Percentiles rank a stretch among this genome's conserved stretches.
phyloP scores from a whole-genome alignment of 2,329 filamentous ascomycete species.

The Fusarium liriodendri region DNA sequence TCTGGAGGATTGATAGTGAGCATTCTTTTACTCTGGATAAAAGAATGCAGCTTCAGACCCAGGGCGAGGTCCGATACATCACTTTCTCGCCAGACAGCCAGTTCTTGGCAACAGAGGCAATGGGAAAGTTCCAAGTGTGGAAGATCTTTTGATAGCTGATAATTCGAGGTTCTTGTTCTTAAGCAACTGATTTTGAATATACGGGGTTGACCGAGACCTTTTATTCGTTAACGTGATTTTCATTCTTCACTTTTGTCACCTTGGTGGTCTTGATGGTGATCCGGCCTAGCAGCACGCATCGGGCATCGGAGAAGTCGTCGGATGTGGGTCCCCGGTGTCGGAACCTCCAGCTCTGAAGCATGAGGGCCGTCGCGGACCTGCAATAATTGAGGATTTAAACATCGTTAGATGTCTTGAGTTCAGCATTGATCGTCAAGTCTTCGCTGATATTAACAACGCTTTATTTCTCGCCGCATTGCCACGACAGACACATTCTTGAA shows the following conservation, averaged over 20 bases:
- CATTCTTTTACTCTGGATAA: neutral
- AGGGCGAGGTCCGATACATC: neutral
- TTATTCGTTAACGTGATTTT: no score
- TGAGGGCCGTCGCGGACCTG: neutral
- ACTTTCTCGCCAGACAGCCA: neutral
- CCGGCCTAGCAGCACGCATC: neutral
- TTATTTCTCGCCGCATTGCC: neutral
- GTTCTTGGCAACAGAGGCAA: no score
- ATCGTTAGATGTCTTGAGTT: neutral
- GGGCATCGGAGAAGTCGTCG: conserved; percentile 6
- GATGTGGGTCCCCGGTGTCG: neutral
- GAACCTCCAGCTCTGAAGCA: neutral
- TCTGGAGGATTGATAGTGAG: neutral
- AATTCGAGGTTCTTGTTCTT: no score
- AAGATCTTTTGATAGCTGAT: no score
- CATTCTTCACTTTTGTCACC: no score
- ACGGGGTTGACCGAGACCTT: no score
- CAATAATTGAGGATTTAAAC: neutral
- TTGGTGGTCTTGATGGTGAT: no score
- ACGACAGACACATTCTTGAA: conserved; percentile 10
- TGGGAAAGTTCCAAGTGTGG: no score
- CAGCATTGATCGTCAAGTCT: neutral
- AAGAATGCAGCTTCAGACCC: neutral
- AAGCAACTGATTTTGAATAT: no score
- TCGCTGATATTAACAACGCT: neutral